phyloP scores from a whole-genome alignment of 78 protist species.

The Speleostelium caveatum region DNA sequence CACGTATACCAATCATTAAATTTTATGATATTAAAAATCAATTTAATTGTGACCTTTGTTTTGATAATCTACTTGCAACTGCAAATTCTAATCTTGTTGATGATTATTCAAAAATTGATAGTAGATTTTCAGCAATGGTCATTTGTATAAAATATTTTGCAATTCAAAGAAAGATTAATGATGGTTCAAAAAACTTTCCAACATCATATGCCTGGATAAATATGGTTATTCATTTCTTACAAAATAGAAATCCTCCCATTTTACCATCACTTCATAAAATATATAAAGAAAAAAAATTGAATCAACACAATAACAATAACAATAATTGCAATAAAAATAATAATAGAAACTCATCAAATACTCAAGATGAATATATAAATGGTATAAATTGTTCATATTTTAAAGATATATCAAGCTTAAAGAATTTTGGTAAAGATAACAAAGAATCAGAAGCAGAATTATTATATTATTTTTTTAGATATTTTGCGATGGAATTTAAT shows the following conservation, averaged over 20 bases:
- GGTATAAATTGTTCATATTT: too few species aligned
- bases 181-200: neutral
- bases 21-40: neutral
- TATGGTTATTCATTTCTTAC: constrained; percentile 43
- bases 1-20: constrained; percentile 36
- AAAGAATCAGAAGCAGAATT: too few species aligned
- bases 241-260: neutral
- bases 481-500: too few species aligned
- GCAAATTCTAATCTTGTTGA: constrained; percentile 7
- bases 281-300: too few species aligned
- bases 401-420: too few species aligned
- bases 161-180: neutral
- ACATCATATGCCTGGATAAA: neutral
- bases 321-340: too few species aligned
- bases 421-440: too few species aligned
- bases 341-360: too few species aligned
- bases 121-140: constrained; percentile 18
- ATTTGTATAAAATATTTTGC: constrained; percentile 17
- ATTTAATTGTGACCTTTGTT: neutral
- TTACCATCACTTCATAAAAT: constrained; percentile 36
- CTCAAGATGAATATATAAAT: too few species aligned
- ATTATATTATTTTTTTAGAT: too few species aligned
- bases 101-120: constrained; percentile 17
- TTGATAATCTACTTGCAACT: constrained; percentile 27
- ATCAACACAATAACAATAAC: too few species aligned